phyloP scores from a whole-genome alignment of 2,329 filamentous ascomycete species.

The Zasmidium angulare region DNA sequence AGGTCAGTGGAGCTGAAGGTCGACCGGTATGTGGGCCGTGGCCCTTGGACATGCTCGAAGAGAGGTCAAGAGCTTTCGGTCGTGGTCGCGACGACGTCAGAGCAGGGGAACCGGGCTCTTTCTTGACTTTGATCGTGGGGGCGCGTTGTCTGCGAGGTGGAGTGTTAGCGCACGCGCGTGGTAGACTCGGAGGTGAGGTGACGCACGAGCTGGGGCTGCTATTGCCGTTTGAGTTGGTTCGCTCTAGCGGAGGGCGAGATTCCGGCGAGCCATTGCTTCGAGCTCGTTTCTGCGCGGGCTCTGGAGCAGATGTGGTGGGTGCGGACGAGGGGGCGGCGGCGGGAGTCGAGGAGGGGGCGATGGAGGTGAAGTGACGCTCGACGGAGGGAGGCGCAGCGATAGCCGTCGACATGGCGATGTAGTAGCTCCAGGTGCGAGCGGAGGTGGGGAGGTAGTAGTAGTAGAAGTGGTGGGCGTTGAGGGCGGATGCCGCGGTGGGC shows the following conservation, averaged over 20 bases:
- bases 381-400: slow-evolving; percentile 41
- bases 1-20: slow-evolving; percentile 70
- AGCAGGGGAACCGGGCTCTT: slow-evolving; percentile 86
- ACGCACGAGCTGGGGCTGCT: slow-evolving; percentile 52
- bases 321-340: slow-evolving; percentile 26
- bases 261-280: slow-evolving; percentile 38
- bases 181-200: background rate
- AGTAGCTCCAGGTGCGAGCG: background rate
- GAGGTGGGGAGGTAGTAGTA: background rate
- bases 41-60: slow-evolving; percentile 48
- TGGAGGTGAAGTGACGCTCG: slow-evolving; percentile 44
- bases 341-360: slow-evolving; percentile 39
- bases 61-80: slow-evolving; percentile 75
- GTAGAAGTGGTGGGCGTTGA: background rate
- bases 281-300: slow-evolving; percentile 33
- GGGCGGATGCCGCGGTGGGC: slow-evolving; percentile 8
- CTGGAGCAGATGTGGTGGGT: slow-evolving; percentile 4
- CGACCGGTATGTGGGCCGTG: slow-evolving; percentile 48
- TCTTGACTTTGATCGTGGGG: slow-evolving; percentile 91
- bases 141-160: slow-evolving; percentile 51
- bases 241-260: slow-evolving; percentile 13
- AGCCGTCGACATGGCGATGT: slow-evolving; percentile 47
- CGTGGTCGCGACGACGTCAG: slow-evolving; percentile 72
- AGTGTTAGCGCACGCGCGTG: slow-evolving; percentile 26
- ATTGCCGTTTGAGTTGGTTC: slow-evolving; percentile 51